Percentiles rank a stretch among this genome's conserved stretches.
phyloP scores from a whole-genome alignment of 1,139 yeast genomes.

The Meyerozyma athensensis region DNA sequence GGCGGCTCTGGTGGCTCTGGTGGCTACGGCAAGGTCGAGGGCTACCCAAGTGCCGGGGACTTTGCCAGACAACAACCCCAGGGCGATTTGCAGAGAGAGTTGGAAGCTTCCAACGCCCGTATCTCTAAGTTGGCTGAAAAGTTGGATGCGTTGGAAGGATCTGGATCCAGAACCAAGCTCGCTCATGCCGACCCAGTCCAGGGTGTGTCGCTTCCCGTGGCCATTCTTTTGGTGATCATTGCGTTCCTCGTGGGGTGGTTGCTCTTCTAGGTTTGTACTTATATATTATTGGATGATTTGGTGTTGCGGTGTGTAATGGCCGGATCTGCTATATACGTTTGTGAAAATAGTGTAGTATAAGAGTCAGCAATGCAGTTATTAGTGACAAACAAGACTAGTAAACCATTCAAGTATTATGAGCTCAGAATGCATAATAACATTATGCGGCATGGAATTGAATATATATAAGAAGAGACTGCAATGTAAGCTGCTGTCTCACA shows the following conservation, averaged over 20 bases:
- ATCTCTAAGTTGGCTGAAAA: slow-evolving; percentile 41
- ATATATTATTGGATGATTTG: slow-evolving; percentile 2
- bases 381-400: too few relatives aligned
- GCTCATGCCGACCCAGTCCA: slow-evolving; percentile 25
- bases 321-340: too few relatives aligned
- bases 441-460: too few relatives aligned
- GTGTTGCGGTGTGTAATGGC: background rate
- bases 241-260: slow-evolving; percentile 62
- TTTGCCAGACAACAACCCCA: slow-evolving; percentile 7
- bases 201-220: slow-evolving; percentile 51
- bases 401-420: too few relatives aligned
- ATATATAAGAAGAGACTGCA: too few relatives aligned
- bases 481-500: too few relatives aligned
- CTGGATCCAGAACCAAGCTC: slow-evolving; percentile 1
- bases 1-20: slow-evolving; percentile 9
- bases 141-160: slow-evolving; percentile 23
- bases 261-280: slow-evolving; percentile 33
- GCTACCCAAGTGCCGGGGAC: slow-evolving; percentile 9
- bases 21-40: slow-evolving; percentile 8
- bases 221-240: slow-evolving; percentile 46
- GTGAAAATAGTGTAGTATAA: too few relatives aligned
- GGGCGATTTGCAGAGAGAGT: slow-evolving; percentile 21
- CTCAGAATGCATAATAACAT: too few relatives aligned
- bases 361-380: too few relatives aligned
- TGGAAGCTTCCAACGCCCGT: slow-evolving; percentile 37